Percentiles rank a stretch among this genome's conserved stretches.
phyloP scores from a whole-genome alignment of 2,329 filamentous ascomycete species.

The Coniella vitis region DNA sequence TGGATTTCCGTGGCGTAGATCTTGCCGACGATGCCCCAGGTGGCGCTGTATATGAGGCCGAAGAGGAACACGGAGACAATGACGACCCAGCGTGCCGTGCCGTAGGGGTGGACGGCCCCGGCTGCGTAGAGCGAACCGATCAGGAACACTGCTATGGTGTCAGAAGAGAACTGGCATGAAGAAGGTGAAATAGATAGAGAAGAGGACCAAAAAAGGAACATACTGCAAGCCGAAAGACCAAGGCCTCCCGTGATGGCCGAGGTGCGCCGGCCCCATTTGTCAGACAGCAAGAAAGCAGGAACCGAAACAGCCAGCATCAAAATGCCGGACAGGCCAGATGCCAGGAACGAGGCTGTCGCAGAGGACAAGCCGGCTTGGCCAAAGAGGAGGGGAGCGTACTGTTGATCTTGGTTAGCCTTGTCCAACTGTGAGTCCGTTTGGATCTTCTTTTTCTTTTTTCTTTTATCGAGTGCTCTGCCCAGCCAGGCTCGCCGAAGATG shows the following conservation, averaged over 20 bases:
- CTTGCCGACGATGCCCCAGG: conserved; percentile 49
- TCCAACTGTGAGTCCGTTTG: too few relatives aligned
- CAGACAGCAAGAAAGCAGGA: conserved; percentile 48
- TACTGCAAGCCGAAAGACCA: conserved; percentile 35
- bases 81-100: conserved; percentile 41
- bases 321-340: conserved; percentile 53
- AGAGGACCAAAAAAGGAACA: neutral
- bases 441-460: too few relatives aligned
- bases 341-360: conserved; percentile 48
- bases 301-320: conserved; percentile 52
- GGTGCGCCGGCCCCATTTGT: conserved; percentile 50
- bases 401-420: neutral
- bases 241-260: conserved; percentile 48
- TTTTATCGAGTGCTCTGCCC: too few relatives aligned
- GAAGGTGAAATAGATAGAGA: neutral
- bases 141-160: conserved; percentile 33
- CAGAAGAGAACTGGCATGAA: neutral
- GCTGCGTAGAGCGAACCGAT: conserved; percentile 47
- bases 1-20: conserved; percentile 55
- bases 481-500: too few relatives aligned
- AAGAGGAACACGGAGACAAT: conserved; percentile 44
- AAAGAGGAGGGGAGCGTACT: conserved; percentile 57
- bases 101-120: conserved; percentile 32
- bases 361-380: conserved; percentile 50
- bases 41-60: conserved; percentile 36